Conservation (phyloP, 1,284 basidiomycete genomes). For the Hypsizygus ulmarius region DNA sequence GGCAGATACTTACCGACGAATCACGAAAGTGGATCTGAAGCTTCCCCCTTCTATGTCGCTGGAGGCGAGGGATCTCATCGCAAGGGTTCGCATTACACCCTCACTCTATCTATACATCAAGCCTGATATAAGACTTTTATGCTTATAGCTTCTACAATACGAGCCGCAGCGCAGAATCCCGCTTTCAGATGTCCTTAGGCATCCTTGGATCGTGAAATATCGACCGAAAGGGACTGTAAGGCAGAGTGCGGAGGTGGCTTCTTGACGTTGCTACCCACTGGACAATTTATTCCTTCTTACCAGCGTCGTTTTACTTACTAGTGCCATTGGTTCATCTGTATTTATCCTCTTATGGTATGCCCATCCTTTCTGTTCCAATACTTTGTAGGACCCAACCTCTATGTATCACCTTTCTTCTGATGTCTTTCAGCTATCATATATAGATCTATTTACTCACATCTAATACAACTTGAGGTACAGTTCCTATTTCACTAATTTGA, state of each 20-base stretch:
- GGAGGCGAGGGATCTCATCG: slow-evolving; percentile 43
- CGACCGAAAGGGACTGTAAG: slow-evolving; percentile 32
- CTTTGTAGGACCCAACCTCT: no score
- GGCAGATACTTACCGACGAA: slow-evolving; percentile 83
- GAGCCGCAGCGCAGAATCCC: slow-evolving; percentile 83
- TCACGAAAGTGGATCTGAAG: slow-evolving; percentile 78
- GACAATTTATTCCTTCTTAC: no score
- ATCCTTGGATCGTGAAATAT: slow-evolving; percentile 93
- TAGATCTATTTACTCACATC: no score
- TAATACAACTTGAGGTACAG: no score
- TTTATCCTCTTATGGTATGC: no score
- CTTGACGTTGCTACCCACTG: no score
- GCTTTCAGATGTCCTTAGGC: slow-evolving; percentile 76
- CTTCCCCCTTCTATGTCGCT: slow-evolving; percentile 48
- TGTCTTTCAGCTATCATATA: no score
- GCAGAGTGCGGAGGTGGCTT: slow-evolving; percentile 8
- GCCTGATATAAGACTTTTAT: not conserved
- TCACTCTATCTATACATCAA: not conserved
- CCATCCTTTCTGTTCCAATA: no score
- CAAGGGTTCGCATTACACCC: slow-evolving; percentile 31
- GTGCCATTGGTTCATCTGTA: no score
- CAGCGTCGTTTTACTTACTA: no score
- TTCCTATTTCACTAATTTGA: no score
- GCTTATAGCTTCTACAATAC: slow-evolving; percentile 78
- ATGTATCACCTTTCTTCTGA: no score